phyloP scores from a whole-genome alignment of 2,329 filamentous ascomycete genomes.

The Fusarium equiseti region DNA sequence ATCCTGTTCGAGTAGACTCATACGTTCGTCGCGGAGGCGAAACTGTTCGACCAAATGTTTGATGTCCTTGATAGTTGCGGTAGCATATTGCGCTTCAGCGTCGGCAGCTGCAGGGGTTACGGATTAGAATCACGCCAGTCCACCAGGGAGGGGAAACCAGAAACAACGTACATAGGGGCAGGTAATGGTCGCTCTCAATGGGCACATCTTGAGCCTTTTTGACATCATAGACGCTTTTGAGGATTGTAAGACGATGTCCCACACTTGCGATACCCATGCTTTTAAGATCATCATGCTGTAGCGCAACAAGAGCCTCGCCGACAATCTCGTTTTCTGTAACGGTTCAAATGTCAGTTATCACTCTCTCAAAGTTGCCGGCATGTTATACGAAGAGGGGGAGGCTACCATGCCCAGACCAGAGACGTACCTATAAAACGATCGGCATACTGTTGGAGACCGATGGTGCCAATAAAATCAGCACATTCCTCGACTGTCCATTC shows the following conservation, averaged over 20 bases:
- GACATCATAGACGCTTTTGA: slow-evolving; percentile 96
- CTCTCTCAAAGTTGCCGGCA: not conserved
- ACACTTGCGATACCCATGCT: slow-evolving; percentile 94
- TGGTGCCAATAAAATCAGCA: slow-evolving; percentile 85
- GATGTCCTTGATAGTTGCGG: slow-evolving; percentile 92
- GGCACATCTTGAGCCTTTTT: slow-evolving; percentile 94
- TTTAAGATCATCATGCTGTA: slow-evolving; percentile 93
- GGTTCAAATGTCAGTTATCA: slow-evolving; percentile 37
- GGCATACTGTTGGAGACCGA: slow-evolving; percentile 86
- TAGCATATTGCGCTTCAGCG: slow-evolving; percentile 84
- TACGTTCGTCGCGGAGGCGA: slow-evolving; percentile 88
- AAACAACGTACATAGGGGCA: slow-evolving; percentile 79
- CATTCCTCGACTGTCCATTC: slow-evolving; percentile 90
- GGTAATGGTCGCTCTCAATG: slow-evolving; percentile 92
- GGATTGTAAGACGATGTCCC: slow-evolving; percentile 91
- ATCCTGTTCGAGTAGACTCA: slow-evolving; percentile 85
- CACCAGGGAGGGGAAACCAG: slow-evolving; percentile 23
- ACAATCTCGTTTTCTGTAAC: slow-evolving; percentile 88
- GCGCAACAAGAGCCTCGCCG: slow-evolving; percentile 87
- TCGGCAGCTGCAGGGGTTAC: slow-evolving; percentile 77
- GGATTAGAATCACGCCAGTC: slow-evolving; percentile 41
- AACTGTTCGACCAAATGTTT: slow-evolving; percentile 91
- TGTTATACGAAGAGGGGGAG: not conserved
- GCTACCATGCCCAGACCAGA: not conserved
- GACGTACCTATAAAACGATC: slow-evolving; percentile 83